Percentiles rank a stretch among this genome's conserved stretches.
Evolutionary conservation across 805 yeast species (phyloP).

Genomic region (Candida coquimbonensis): DNA sequence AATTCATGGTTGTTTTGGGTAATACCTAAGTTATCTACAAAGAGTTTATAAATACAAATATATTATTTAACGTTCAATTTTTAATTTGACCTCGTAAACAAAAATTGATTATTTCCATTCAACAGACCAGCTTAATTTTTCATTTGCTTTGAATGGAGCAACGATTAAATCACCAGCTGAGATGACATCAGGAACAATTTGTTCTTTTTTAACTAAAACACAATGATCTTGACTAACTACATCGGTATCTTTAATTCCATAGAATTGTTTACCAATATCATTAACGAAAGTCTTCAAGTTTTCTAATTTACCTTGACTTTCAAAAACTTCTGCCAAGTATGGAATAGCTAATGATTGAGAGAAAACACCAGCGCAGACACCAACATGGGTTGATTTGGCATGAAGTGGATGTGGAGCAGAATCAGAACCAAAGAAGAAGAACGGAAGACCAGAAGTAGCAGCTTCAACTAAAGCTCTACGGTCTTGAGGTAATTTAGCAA

Average conservation of each 20-base stretch:
- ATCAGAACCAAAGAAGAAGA: constrained; percentile 94
- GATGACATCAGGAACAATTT: constrained; percentile 53
- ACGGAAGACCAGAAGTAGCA: constrained; percentile 86
- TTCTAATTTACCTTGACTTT: constrained; percentile 52
- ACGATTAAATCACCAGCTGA: constrained; percentile 41
- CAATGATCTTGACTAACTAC: constrained; percentile 41
- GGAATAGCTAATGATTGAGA: constrained; percentile 80
- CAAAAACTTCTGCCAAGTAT: constrained; percentile 85
- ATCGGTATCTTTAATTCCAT: constrained; percentile 43
- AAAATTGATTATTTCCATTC: constrained; percentile 50
- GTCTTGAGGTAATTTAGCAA: constrained; percentile 87
- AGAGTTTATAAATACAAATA: neutral
- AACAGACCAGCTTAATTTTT: constrained; percentile 59
- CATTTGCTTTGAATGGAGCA: constrained; percentile 86
- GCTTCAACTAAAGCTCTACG: constrained; percentile 75
- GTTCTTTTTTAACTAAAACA: constrained; percentile 47
- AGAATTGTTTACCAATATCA: constrained; percentile 66
- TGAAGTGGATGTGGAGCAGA: constrained; percentile 94
- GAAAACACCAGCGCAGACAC: constrained; percentile 97
- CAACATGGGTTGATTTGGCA: constrained; percentile 66
- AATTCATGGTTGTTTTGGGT: constrained; percentile 45
- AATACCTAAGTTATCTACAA: constrained; percentile 23
- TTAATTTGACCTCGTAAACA: neutral
- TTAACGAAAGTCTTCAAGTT: constrained; percentile 69
- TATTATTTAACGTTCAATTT: too few species aligned